These are phyloP conservation scores for Chrysosporium queenslandicum DNA, from an alignment of 2,329 filamentous ascomycete species.

Conservation along the genomic window DNA sequence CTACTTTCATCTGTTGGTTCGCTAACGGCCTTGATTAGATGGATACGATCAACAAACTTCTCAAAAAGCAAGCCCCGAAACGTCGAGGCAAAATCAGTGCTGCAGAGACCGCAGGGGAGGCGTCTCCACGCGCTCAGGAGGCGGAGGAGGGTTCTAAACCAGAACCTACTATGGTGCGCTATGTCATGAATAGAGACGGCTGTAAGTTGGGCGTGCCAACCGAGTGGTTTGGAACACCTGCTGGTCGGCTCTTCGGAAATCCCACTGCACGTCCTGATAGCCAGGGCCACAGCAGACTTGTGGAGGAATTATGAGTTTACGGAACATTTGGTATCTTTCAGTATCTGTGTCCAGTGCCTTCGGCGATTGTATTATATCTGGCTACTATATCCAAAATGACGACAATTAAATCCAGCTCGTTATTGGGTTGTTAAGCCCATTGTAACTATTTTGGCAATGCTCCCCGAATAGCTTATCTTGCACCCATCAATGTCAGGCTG, in stretches of 20 bases:
- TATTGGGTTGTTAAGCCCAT: not conserved
- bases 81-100: slow-evolving; percentile 41
- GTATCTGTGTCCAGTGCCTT: not conserved
- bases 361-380: not conserved
- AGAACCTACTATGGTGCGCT: slow-evolving; percentile 38
- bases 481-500: no score
- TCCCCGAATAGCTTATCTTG: not conserved
- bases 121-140: slow-evolving; percentile 33
- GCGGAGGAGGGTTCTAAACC: slow-evolving; percentile 30
- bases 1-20: not conserved
- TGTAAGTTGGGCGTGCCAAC: slow-evolving; percentile 37
- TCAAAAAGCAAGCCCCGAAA: slow-evolving; percentile 57
- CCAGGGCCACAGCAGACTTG: slow-evolving; percentile 24
- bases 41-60: slow-evolving; percentile 58
- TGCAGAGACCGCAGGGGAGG: slow-evolving; percentile 34
- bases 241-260: slow-evolving; percentile 33
- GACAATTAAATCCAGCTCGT: not conserved
- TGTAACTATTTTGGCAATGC: not conserved
- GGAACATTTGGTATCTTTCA: not conserved
- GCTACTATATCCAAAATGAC: not conserved
- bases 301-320: slow-evolving; percentile 30
- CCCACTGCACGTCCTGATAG: slow-evolving; percentile 14
- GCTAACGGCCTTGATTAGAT: slow-evolving; percentile 35
- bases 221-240: slow-evolving; percentile 40
- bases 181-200: slow-evolving; percentile 36